Percentiles rank a stretch among this genome's conserved stretches.
Evolutionary conservation across 2,329 filamentous ascomycete genomes (phyloP).

Genomic region (Colletotrichum lentis): DNA sequence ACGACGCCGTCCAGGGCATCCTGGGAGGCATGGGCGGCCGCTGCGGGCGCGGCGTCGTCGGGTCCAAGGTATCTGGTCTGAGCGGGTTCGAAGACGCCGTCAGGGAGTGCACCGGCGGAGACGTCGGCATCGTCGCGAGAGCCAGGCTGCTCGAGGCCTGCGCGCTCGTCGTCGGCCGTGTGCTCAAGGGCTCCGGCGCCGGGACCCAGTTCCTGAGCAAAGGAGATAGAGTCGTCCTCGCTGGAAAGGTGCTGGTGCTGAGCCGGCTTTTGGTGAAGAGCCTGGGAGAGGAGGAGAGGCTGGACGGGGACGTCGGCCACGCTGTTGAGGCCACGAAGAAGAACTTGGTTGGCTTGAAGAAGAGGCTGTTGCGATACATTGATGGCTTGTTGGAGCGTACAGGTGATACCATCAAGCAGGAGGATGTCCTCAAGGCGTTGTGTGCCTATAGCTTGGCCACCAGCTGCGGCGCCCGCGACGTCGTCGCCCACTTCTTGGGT

Average conservation of each 20-base stretch:
- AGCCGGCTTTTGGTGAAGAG: conserved; percentile 79
- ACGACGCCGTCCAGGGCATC: conserved; percentile 75
- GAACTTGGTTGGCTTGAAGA: conserved; percentile 68
- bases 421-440: conserved; percentile 74
- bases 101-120: conserved; percentile 7
- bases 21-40: conserved; percentile 76
- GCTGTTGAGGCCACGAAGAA: conserved; percentile 69
- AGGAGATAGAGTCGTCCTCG: conserved; percentile 63
- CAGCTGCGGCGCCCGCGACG: conserved; percentile 80
- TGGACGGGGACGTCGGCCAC: conserved; percentile 46
- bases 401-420: conserved; percentile 58
- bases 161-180: conserved; percentile 56
- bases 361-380: conserved; percentile 71
- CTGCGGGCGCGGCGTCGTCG: conserved; percentile 78
- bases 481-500: conserved; percentile 79
- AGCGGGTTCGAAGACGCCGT: conserved; percentile 52
- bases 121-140: conserved; percentile 49
- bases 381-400: conserved; percentile 73
- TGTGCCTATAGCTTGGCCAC: conserved; percentile 84
- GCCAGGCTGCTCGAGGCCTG: conserved; percentile 62
- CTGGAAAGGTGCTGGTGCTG: conserved; percentile 78
- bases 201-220: conserved; percentile 45
- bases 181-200: conserved; percentile 54
- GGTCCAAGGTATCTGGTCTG: conserved; percentile 69
- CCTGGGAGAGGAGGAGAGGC: conserved; percentile 60